These are phyloP conservation scores for Bryoglossum gracile DNA, from an alignment of 495 filamentous ascomycete species.

Conservation along the genomic window DNA sequence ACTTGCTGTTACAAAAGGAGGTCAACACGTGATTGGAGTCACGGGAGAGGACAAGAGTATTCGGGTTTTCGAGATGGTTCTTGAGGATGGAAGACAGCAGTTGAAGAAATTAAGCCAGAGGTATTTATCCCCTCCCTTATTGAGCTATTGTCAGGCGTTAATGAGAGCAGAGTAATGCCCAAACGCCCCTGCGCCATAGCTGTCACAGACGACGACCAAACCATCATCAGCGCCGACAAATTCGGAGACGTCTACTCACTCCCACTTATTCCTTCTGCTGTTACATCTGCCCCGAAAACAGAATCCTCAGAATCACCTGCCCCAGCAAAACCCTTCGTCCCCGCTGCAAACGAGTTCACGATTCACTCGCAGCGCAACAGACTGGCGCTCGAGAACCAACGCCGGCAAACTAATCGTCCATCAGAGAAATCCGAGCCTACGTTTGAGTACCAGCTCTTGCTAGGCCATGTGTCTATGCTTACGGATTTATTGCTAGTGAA, in stretches of 20 bases:
- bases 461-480: conserved; percentile 92
- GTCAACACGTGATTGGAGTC: conserved; percentile 62
- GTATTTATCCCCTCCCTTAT: conserved; percentile 33
- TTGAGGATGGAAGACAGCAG: conserved; percentile 37
- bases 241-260: conserved; percentile 92
- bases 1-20: conserved; percentile 49
- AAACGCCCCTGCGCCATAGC: conserved; percentile 75
- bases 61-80: conserved; percentile 64
- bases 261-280: conserved; percentile 49
- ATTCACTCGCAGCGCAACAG: conserved; percentile 81
- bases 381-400: conserved; percentile 65
- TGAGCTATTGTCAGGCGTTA: conserved; percentile 17
- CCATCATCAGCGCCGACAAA: conserved; percentile 80
- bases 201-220: conserved; percentile 57
- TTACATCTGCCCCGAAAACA: conserved; percentile 3
- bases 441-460: conserved; percentile 67
- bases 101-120: conserved; percentile 65
- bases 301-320: conserved; percentile 2
- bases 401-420: conserved; percentile 39
- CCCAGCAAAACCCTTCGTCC: conserved; percentile 33
- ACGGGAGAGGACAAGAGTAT: conserved; percentile 88
- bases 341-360: conserved; percentile 62
- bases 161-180: conserved; percentile 61
- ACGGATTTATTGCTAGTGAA: conserved; percentile 57
- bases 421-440: conserved; percentile 34